Evolutionary conservation across 495 filamentous ascomycete species (phyloP), one percentile per base, ranked within the genome.

Genomic region (Aspergillus wentii): DNA sequence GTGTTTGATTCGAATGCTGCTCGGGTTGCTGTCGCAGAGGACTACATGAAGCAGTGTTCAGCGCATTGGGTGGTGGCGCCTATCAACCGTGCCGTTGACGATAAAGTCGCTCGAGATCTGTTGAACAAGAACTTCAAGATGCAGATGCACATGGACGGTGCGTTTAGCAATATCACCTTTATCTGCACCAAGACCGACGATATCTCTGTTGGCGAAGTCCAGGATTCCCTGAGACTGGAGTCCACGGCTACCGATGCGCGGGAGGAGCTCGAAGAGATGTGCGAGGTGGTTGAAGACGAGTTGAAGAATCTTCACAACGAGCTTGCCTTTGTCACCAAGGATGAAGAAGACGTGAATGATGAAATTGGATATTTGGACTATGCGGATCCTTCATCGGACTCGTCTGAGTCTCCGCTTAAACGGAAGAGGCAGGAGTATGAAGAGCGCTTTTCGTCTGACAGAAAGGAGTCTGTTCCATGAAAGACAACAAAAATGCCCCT

Each of bases 171-270:
- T 6, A 63, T 86, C 11, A 82, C 71, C 0, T 80, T 87, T 38
- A 78, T 87, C 15, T 83, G 80, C 44, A 76, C 72, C 10, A 86
- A 85, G 53, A 80, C 78, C 4, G 83, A 86, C 52, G 80, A 83
- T 31, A 78, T 85, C 18, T 69, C 58, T 11, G 51, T 82, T 7
- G 68, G 62, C 1, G 72, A 78, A 28, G 69, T 75, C 8, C 53
- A 67, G 7, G 52, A 64, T 11, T 69, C 59, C 19, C 54, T 77
- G 30, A 59, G 62, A 13, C 49, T 74, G 6, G 62, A 66, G 1
- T 3, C 36, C 21, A 31, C 39, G 5, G 14, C 32, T 6, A 14
- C 30, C 9, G 21, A 38, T 0, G 11, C 14, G 5, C 16, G n/a
- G 1, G 19, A 30, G 16, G 61, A 67, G 0, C 50, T 51, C n/a